These are phyloP conservation scores for Hyparrhenia diplandra DNA, from an alignment of 176 grass and related monocot genomes.

Conservation along the genomic window DNA sequence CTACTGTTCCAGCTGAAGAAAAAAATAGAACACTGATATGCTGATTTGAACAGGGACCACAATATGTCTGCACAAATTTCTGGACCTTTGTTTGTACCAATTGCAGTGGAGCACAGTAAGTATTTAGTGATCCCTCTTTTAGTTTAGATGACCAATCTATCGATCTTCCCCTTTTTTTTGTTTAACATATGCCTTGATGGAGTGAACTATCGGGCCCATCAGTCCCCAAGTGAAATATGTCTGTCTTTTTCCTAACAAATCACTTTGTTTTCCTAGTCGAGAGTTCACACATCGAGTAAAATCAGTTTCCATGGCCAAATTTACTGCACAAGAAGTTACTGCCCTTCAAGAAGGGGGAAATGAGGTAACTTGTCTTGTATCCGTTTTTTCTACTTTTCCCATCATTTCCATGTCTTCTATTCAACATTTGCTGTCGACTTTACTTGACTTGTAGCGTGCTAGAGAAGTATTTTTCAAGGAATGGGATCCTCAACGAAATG, in stretches of 20 bases:
- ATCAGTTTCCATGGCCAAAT: slow-evolving; percentile 99
- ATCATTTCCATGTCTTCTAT: slow-evolving; percentile 7
- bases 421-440: slow-evolving; percentile 16
- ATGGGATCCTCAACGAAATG: slow-evolving; percentile 83
- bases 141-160: background rate
- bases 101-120: slow-evolving; percentile 99
- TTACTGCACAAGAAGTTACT: slow-evolving; percentile 91
- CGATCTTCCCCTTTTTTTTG: background rate
- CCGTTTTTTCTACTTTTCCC: slow-evolving; percentile 23
- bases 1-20: background rate
- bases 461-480: slow-evolving; percentile 92
- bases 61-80: slow-evolving; percentile 99
- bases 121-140: slow-evolving; percentile 35
- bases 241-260: background rate
- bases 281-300: slow-evolving; percentile 96
- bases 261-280: slow-evolving; percentile 47
- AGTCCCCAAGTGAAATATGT: background rate
- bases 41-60: slow-evolving; percentile 75
- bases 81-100: slow-evolving; percentile 97
- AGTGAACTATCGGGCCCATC: background rate
- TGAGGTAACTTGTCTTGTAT: slow-evolving; percentile 46
- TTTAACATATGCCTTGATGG: background rate
- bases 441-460: slow-evolving; percentile 56
- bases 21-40: slow-evolving; percentile 32
- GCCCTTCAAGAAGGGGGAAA: slow-evolving; percentile 95